phyloP scores from a whole-genome alignment of 1,284 basidiomycete genomes.

The Tremellales sp. region DNA sequence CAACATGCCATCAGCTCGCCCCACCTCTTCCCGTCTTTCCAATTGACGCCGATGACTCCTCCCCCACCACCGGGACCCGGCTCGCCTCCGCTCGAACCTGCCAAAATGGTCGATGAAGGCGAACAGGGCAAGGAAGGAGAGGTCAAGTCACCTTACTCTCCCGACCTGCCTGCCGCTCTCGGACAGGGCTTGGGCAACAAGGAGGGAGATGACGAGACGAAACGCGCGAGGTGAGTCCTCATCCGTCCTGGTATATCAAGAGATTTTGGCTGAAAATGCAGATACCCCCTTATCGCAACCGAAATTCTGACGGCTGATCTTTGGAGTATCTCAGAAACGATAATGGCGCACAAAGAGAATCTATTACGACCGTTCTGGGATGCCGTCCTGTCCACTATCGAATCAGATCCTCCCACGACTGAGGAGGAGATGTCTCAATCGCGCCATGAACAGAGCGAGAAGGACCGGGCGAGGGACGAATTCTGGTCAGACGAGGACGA shows the following conservation, averaged over 20 bases:
- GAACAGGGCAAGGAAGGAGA: no score
- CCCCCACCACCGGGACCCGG: conserved; percentile 18
- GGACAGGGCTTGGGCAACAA: conserved; percentile 27
- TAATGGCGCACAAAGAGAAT: conserved; percentile 59
- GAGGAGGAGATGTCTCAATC: conserved; percentile 8
- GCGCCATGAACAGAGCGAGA: conserved; percentile 39
- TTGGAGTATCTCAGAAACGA: conserved; percentile 88
- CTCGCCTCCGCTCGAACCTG: conserved; percentile 27
- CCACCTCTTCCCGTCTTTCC: conserved; percentile 29
- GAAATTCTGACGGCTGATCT: conserved; percentile 93
- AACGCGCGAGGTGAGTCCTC: conserved; percentile 28
- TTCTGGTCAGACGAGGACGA: conserved; percentile 38
- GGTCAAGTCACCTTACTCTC: conserved; percentile 1
- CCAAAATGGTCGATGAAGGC: conserved; percentile 8
- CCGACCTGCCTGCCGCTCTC: conserved; percentile 19
- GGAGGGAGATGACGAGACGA: conserved; percentile 21
- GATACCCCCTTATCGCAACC: conserved; percentile 90
- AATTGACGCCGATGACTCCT: background rate
- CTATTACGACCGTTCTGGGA: conserved; percentile 89
- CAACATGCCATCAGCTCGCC: conserved; percentile 20
- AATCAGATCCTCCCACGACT: conserved; percentile 13
- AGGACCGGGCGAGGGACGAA: conserved; percentile 32
- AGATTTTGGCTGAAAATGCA: conserved; percentile 37
- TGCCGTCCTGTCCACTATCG: conserved; percentile 58
- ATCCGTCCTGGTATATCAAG: background rate